Conservation (phyloP, 2,329 filamentous ascomycete species). For the Clonostachys rhizophaga region DNA sequence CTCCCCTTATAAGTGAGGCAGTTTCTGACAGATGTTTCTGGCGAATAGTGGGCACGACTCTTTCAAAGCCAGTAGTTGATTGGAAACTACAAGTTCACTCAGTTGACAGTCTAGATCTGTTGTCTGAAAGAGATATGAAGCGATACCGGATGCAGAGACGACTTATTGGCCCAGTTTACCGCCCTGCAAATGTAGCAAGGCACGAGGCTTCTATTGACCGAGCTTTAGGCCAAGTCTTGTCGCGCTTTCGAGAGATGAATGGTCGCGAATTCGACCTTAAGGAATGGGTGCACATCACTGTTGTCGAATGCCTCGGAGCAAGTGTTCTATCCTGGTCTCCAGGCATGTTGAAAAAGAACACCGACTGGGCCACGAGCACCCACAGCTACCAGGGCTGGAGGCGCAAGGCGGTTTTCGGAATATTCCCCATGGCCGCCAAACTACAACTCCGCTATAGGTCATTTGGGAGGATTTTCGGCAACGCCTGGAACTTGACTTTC, state of each 20-base stretch:
- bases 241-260: conserved; percentile 25
- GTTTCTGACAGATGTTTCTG: neutral
- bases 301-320: conserved; percentile 45
- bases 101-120: conserved; percentile 41
- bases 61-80: conserved; percentile 35
- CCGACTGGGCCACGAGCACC: conserved; percentile 39
- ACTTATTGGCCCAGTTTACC: conserved; percentile 43
- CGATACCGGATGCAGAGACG: conserved; percentile 44
- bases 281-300: conserved; percentile 53
- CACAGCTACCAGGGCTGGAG: conserved; percentile 47
- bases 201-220: conserved; percentile 33
- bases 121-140: conserved; percentile 39
- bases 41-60: conserved; percentile 34
- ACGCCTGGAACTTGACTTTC: conserved; percentile 38
- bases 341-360: conserved; percentile 32
- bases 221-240: conserved; percentile 27
- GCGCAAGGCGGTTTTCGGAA: conserved; percentile 45
- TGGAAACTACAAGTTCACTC: conserved; percentile 26
- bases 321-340: conserved; percentile 48
- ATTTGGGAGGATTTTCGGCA: conserved; percentile 31
- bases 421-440: conserved; percentile 38
- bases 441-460: conserved; percentile 28
- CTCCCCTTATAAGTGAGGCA: neutral
- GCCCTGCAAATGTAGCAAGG: conserved; percentile 31
- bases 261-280: conserved; percentile 39